These are phyloP conservation scores for Aspergillus diversus DNA, from an alignment of 495 filamentous ascomycete species.

Conservation along the genomic window DNA sequence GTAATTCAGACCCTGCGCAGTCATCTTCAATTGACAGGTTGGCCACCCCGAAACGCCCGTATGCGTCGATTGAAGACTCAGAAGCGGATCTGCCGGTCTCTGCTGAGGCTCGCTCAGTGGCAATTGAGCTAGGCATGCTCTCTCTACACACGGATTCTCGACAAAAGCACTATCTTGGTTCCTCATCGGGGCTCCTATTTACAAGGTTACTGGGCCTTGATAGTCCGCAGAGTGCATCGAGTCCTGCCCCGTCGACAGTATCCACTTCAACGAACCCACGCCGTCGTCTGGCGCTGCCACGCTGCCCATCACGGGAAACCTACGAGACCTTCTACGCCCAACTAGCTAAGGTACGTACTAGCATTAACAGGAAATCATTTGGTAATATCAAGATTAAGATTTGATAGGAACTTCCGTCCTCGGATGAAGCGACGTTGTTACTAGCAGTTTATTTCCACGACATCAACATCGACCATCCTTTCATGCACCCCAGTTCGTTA, in stretches of 20 bases:
- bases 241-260: neutral
- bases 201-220: constrained; percentile 28
- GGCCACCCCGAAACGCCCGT: constrained; percentile 18
- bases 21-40: neutral
- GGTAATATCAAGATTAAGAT: neutral
- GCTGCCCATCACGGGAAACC: neutral
- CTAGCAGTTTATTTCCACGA: constrained; percentile 29
- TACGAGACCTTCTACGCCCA: constrained; percentile 22
- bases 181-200: constrained; percentile 31
- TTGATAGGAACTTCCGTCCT: constrained; percentile 23
- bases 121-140: constrained; percentile 32
- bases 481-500: constrained; percentile 27
- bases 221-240: neutral
- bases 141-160: constrained; percentile 32
- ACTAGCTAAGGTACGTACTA: constrained; percentile 17
- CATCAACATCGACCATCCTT: constrained; percentile 32
- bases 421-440: constrained; percentile 22
- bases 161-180: constrained; percentile 31
- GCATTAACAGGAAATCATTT: neutral
- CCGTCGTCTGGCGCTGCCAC: neutral
- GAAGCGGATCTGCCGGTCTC: constrained; percentile 23
- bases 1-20: neutral
- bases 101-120: constrained; percentile 31
- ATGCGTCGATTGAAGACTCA: constrained; percentile 20
- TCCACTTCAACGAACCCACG: neutral